Evolutionary conservation across 768 basidiomycete species (phyloP).

Genomic region (Trametes coccinea): DNA sequence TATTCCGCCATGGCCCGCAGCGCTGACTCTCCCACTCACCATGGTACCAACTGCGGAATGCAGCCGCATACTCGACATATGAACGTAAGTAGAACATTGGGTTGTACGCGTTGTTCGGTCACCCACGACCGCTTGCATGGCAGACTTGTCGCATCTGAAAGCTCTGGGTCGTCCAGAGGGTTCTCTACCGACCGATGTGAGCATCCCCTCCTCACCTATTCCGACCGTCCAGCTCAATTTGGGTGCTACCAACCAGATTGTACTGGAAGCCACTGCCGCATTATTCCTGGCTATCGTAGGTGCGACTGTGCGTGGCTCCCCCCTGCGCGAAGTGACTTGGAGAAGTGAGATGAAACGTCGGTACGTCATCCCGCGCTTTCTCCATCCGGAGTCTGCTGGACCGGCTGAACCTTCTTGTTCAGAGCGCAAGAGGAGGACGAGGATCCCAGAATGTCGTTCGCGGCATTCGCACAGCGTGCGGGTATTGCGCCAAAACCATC

Average conservation of each 20-base stretch:
- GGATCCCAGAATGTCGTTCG: slow-evolving; percentile 29
- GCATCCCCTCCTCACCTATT: slow-evolving; percentile 8
- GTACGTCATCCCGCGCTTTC: slow-evolving; percentile 42
- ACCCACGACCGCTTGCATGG: background rate
- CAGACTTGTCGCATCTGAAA: slow-evolving; percentile 77
- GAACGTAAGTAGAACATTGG: slow-evolving; percentile 54
- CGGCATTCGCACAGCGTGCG: slow-evolving; percentile 28
- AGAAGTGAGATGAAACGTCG: slow-evolving; percentile 84
- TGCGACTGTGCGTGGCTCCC: slow-evolving; percentile 66
- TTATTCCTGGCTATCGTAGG: slow-evolving; percentile 72
- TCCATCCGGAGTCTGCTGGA: background rate
- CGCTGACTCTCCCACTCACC: background rate
- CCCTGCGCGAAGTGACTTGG: slow-evolving; percentile 83
- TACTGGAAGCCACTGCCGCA: slow-evolving; percentile 63
- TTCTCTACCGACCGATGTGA: slow-evolving; percentile 62
- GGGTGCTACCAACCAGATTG: slow-evolving; percentile 45
- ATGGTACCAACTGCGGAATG: background rate
- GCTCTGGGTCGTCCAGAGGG: slow-evolving; percentile 73
- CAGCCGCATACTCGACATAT: slow-evolving; percentile 81
- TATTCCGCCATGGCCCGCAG: background rate
- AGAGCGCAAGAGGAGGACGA: slow-evolving; percentile 27
- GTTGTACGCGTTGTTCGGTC: too few species aligned
- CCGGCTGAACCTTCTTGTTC: background rate
- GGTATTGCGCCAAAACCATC: slow-evolving; percentile 20
- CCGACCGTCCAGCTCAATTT: too few species aligned